These are phyloP conservation scores for Xylaria curta DNA, from an alignment of 495 filamentous ascomycete species.

Conservation along the genomic window DNA sequence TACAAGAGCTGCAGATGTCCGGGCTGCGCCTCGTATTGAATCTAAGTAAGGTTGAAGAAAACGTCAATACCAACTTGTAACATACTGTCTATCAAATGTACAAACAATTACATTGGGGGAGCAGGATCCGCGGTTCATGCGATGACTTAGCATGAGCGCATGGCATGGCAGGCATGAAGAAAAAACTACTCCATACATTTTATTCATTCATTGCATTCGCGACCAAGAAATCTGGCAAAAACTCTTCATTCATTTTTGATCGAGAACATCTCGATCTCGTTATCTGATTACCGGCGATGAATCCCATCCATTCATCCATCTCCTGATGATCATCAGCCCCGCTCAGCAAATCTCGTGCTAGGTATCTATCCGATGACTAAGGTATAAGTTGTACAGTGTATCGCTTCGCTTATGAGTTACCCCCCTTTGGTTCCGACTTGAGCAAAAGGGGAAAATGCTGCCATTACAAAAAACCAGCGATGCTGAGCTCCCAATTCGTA, in stretches of 20 bases:
- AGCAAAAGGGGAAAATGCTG: constrained; percentile 1
- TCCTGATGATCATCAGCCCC: constrained; percentile 5
- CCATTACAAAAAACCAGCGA: constrained; percentile 18
- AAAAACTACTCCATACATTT: constrained; percentile 7
- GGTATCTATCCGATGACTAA: constrained; percentile 37
- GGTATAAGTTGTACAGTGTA: constrained; percentile 23
- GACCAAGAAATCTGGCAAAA: neutral
- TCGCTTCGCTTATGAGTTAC: constrained; percentile 21
- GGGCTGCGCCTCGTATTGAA: constrained; percentile 23
- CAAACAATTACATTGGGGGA: constrained; percentile 1
- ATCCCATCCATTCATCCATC: too few relatives aligned
- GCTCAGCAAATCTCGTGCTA: constrained; percentile 27
- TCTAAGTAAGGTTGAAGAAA: constrained; percentile 24
- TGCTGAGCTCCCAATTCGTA: constrained; percentile 12
- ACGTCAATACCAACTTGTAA: constrained; percentile 23
- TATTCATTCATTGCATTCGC: constrained; percentile 6
- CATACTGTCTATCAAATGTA: constrained; percentile 27
- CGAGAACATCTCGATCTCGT: neutral
- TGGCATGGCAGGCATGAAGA: neutral
- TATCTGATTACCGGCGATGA: neutral
- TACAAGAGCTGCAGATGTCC: constrained; percentile 18
- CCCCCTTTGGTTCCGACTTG: neutral
- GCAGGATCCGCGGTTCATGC: neutral
- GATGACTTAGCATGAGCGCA: neutral
- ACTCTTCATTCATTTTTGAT: neutral